Evolutionary conservation across 495 filamentous ascomycete species (phyloP).

Genomic region (Talaromyces ruber): DNA sequence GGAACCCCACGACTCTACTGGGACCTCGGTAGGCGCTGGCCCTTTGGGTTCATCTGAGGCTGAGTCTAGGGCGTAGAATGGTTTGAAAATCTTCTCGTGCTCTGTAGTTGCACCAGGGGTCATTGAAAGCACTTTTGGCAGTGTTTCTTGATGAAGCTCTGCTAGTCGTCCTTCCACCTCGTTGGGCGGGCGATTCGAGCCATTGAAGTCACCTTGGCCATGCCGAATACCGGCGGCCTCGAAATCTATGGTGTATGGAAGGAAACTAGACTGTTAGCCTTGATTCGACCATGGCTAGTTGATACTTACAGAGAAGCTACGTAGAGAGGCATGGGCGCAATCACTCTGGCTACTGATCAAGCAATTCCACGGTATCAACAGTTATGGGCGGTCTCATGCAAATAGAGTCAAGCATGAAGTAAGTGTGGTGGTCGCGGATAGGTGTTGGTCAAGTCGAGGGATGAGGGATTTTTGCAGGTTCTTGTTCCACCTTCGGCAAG

Average conservation of each 20-base stretch:
- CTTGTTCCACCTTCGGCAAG: background rate
- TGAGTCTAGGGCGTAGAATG: slow-evolving; percentile 29
- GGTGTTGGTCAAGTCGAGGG: background rate
- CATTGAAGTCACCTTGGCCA: slow-evolving; percentile 15
- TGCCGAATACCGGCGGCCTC: slow-evolving; percentile 12
- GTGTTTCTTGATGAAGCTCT: slow-evolving; percentile 11
- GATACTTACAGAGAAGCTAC: slow-evolving; percentile 57
- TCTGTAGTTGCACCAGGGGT: slow-evolving; percentile 56
- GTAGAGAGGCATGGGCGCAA: slow-evolving; percentile 51
- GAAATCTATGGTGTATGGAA: slow-evolving; percentile 34
- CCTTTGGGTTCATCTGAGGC: slow-evolving; percentile 22
- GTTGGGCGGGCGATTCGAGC: slow-evolving; percentile 24
- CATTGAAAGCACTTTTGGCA: slow-evolving; percentile 23
- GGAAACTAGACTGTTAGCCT: slow-evolving; percentile 16
- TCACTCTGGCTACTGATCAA: background rate
- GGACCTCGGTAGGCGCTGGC: slow-evolving; percentile 20
- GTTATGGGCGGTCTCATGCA: background rate
- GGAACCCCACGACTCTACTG: slow-evolving; percentile 52
- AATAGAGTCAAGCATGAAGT: background rate
- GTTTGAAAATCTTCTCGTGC: slow-evolving; percentile 50
- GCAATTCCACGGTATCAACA: background rate
- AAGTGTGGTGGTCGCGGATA: background rate
- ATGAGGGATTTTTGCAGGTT: background rate
- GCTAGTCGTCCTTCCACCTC: slow-evolving; percentile 19
- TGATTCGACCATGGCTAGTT: background rate